A percentile compares a stretch with the other conserved stretches of the same genome.
phyloP scores from a whole-genome alignment of 805 yeast species.

The Candida jianshihensis region DNA sequence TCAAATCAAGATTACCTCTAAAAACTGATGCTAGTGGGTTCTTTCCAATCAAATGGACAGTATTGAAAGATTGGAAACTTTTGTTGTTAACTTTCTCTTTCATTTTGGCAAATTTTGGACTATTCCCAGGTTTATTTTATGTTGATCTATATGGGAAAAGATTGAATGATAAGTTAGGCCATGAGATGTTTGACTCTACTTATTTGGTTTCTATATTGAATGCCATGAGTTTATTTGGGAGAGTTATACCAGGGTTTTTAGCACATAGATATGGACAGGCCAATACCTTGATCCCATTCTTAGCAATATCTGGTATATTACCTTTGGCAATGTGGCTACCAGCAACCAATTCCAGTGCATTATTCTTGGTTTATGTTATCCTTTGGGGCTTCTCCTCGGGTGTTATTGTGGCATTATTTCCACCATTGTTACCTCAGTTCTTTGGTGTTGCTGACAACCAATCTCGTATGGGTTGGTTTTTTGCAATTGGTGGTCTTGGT shows the following conservation, averaged over 20 bases:
- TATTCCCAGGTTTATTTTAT: conserved; percentile 28
- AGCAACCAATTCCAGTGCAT: conserved; percentile 14
- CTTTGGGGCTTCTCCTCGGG: conserved; percentile 30
- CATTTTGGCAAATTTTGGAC: conserved; percentile 18
- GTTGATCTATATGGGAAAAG: conserved; percentile 10
- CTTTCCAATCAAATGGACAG: conserved; percentile 1
- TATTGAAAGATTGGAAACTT: conserved; percentile 11
- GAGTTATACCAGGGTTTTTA: conserved; percentile 39
- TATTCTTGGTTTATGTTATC: conserved; percentile 27
- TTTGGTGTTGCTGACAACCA: conserved; percentile 29
- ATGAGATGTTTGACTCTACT: background rate
- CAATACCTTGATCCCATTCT: conserved; percentile 29
- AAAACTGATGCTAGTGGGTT: conserved; percentile 11
- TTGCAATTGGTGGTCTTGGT: conserved; percentile 23
- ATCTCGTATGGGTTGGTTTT: conserved; percentile 25
- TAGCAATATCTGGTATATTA: conserved; percentile 23
- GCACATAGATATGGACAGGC: conserved; percentile 43
- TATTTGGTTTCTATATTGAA: conserved; percentile 23
- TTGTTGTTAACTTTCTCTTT: conserved; percentile 2
- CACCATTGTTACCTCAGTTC: conserved; percentile 27
- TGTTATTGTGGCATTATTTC: conserved; percentile 27
- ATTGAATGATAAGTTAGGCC: conserved; percentile 3
- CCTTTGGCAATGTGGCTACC: conserved; percentile 31
- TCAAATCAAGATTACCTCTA: conserved; percentile 26
- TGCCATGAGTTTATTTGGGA: conserved; percentile 41